Evolutionary conservation across 371 early-diverging fungal species (phyloP), one percentile per base, ranked within the genome.

Genomic region (Amoeboaphelidium protococcarum): DNA sequence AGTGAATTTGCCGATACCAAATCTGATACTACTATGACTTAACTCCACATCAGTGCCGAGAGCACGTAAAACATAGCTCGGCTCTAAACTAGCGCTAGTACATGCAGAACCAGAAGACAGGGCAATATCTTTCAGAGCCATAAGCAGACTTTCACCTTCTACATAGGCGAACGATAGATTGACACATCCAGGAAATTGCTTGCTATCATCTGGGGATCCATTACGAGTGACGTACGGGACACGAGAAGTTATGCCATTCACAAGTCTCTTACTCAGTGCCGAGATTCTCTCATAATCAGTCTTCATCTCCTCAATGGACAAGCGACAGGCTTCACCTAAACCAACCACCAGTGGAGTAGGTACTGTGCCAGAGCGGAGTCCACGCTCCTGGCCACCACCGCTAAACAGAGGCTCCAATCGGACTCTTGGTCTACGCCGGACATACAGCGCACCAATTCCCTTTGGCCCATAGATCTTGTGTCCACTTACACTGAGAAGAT

Each of bases 401-500:
- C 78, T 78, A 52, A 85, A 69, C 44, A 96, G 62, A 10, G 98
- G 83, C 50, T 84, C 82, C 25, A 99, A 63, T 47, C 97, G 74
- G 40, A 97, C 94, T 50, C 98, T 70, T 12, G 98, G 98, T 46
- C 91, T 69, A 54, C 96, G 75, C 41, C 97, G 78, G 13, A 94
- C 85, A 59, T 89, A 99, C 20, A 98, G 58, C 3, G 97, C 97
- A 40, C 99, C 99, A 37, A 74, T 61, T 42, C 99, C 98, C 65
- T 97, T 98, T 40, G 99, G 99, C 13, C 98, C 99, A 55, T 99
- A 99, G 31, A 99, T 59, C 63, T 99, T 99, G 64, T 99, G 99
- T 13, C 98, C 98, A 21, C 87, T 87, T 42, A 99, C 87, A 53
- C 87, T 86, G 76, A 97, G 68, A 48, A 97, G 67, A 56, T 94